Percentiles rank a stretch among this genome's conserved stretches.
phyloP scores from a whole-genome alignment of 371 early-diverging fungal species.

The Antonospora locustae region DNA sequence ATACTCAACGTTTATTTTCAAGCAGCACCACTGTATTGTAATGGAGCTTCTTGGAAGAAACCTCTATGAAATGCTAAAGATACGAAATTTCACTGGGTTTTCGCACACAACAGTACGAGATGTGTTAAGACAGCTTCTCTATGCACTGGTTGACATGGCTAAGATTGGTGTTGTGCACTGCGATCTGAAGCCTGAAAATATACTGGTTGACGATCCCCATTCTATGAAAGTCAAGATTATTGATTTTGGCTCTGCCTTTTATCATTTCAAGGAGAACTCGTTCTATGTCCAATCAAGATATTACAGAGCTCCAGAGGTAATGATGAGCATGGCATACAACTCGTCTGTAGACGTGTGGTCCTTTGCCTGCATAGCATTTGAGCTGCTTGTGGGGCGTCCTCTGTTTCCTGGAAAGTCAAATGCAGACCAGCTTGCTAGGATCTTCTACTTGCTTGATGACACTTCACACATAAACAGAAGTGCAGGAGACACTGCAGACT shows the following conservation, averaged over 20 bases:
- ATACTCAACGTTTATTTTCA: conserved; percentile 67
- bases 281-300: conserved; percentile 87
- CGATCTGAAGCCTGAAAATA: conserved; percentile 92
- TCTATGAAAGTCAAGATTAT: conserved; percentile 75
- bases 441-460: conserved; percentile 58
- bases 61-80: conserved; percentile 74
- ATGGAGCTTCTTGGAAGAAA: conserved; percentile 79
- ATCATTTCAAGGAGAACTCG: conserved; percentile 65
- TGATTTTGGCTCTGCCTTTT: conserved; percentile 86
- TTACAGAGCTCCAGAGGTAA: conserved; percentile 84
- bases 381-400: conserved; percentile 61
- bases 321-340: conserved; percentile 75
- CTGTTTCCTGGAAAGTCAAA: conserved; percentile 81
- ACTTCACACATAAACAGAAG: no score
- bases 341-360: conserved; percentile 88
- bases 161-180: conserved; percentile 76
- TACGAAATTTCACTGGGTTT: conserved; percentile 71
- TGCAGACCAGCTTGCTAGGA: conserved; percentile 70
- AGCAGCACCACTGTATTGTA: conserved; percentile 75
- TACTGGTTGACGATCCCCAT: conserved; percentile 60
- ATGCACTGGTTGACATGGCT: conserved; percentile 65
- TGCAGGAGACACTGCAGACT: no score
- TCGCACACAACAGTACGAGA: conserved; percentile 65
- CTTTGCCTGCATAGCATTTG: conserved; percentile 67
- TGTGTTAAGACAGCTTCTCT: conserved; percentile 68